Percentiles rank a stretch among this genome's conserved stretches.
phyloP scores from a whole-genome alignment of 768 basidiomycete species.

The Naganishia antarctica region DNA sequence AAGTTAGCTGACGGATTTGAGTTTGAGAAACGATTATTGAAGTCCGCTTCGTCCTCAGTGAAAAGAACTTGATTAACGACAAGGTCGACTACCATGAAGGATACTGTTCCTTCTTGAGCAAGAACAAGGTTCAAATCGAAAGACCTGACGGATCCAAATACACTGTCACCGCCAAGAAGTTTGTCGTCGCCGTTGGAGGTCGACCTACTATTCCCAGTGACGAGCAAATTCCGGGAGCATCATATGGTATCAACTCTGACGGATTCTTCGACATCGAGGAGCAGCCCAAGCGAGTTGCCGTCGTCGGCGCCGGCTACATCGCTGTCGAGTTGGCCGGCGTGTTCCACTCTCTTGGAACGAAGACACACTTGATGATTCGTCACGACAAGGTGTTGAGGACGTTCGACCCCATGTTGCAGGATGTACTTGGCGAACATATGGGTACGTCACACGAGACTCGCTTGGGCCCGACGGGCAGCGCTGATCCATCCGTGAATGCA shows the following conservation, averaged over 20 bases:
- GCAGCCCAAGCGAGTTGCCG: conserved; percentile 86
- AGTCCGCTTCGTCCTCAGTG: conserved; percentile 46
- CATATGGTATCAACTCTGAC: conserved; percentile 81
- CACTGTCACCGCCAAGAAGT: conserved; percentile 66
- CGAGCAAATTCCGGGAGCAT: conserved; percentile 75
- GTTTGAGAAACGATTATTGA: background rate
- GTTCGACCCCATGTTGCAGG: conserved; percentile 82
- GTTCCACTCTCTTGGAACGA: conserved; percentile 80
- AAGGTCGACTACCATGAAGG: conserved; percentile 82
- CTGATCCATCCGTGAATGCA: background rate
- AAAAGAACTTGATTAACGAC: conserved; percentile 78
- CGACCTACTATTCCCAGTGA: conserved; percentile 73
- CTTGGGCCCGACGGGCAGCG: no score
- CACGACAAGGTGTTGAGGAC: conserved; percentile 83
- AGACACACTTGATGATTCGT: conserved; percentile 89
- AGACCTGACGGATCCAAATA: conserved; percentile 61
- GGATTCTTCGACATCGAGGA: conserved; percentile 89
- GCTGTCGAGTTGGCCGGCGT: conserved; percentile 95
- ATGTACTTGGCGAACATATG: conserved; percentile 83
- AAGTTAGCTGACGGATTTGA: conserved; percentile 23
- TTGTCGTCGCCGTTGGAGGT: conserved; percentile 83
- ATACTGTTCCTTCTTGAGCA: conserved; percentile 64
- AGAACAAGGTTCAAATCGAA: conserved; percentile 68
- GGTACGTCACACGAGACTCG: conserved; percentile 33
- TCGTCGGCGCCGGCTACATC: conserved; percentile 96